Conservation (phyloP, 73 alveolate genomes). For the Tetrahymena malaccensis region DNA sequence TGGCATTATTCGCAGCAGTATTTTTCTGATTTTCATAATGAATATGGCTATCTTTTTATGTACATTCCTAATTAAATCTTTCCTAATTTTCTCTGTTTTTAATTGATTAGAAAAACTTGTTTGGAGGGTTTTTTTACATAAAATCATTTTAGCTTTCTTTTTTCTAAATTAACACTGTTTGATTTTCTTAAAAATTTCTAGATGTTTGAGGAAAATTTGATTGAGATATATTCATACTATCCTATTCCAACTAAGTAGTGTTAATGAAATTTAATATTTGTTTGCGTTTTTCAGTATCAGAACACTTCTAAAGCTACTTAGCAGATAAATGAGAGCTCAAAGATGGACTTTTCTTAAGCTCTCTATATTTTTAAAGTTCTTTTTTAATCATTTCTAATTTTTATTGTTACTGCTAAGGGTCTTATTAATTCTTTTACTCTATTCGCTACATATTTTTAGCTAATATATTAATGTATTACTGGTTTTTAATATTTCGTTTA, state of each 20-base stretch:
- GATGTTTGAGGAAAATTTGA: background rate
- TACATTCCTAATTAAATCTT: background rate
- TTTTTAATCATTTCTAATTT: background rate
- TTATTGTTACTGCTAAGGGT: background rate
- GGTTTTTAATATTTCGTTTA: background rate
- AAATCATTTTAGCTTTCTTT: background rate
- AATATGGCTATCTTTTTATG: background rate
- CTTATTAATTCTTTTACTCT: background rate
- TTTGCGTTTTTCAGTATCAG: background rate
- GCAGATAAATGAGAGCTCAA: background rate
- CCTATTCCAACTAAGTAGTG: background rate
- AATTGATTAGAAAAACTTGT: background rate
- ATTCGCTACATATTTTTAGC: background rate
- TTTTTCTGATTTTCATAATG: background rate
- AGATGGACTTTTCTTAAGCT: background rate
- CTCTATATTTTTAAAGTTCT: background rate
- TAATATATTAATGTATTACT: background rate
- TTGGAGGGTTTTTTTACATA: background rate
- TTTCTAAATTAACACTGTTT: no score
- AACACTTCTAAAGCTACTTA: background rate
- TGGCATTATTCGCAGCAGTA: background rate
- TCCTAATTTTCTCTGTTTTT: background rate
- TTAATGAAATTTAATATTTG: background rate
- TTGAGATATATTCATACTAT: background rate
- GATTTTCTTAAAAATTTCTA: background rate